Evolutionary conservation across 1,139 yeast genomes (phyloP).

Genomic region (Candida sanyaensis): DNA sequence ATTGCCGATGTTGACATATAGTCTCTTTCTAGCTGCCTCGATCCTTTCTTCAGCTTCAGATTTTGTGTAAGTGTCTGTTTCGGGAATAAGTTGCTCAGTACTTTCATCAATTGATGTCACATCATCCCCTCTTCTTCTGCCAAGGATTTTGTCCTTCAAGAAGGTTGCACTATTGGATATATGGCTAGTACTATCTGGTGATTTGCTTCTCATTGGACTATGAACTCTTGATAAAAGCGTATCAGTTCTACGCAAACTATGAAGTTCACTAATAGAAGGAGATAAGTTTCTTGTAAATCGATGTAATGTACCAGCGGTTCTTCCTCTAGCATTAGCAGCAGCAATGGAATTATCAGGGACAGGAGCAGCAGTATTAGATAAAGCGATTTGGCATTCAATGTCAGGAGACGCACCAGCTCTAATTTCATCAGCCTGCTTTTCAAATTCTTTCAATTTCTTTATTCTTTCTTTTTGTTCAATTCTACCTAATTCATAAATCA

Average conservation of each 20-base stretch:
- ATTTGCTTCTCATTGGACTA: constrained; percentile 6
- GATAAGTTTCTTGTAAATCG: background rate
- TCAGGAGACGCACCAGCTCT: constrained; percentile 14
- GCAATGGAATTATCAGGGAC: constrained; percentile 1
- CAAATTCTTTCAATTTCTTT: constrained; percentile 31
- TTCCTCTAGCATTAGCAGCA: background rate
- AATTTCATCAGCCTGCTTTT: constrained; percentile 25
- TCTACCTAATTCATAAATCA: constrained; percentile 39
- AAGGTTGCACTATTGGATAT: constrained; percentile 3
- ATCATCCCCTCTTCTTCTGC: constrained; percentile 3
- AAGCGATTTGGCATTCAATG: constrained; percentile 20
- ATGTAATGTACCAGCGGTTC: background rate
- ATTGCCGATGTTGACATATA: constrained; percentile 53
- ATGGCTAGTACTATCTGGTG: background rate
- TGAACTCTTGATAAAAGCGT: constrained; percentile 1
- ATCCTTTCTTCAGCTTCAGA: constrained; percentile 32
- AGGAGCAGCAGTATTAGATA: constrained; percentile 14
- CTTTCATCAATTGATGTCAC: constrained; percentile 2
- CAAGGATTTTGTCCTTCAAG: constrained; percentile 11
- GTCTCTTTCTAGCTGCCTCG: constrained; percentile 33
- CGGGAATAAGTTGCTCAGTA: background rate
- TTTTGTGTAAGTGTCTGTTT: constrained; percentile 12
- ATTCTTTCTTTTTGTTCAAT: constrained; percentile 39
- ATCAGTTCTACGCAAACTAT: background rate
- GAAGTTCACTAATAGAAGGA: background rate